Evolutionary conservation across 2,329 filamentous ascomycete genomes (phyloP), one percentile per base, ranked within the genome.

Genomic region (Nothopassalora personata): DNA sequence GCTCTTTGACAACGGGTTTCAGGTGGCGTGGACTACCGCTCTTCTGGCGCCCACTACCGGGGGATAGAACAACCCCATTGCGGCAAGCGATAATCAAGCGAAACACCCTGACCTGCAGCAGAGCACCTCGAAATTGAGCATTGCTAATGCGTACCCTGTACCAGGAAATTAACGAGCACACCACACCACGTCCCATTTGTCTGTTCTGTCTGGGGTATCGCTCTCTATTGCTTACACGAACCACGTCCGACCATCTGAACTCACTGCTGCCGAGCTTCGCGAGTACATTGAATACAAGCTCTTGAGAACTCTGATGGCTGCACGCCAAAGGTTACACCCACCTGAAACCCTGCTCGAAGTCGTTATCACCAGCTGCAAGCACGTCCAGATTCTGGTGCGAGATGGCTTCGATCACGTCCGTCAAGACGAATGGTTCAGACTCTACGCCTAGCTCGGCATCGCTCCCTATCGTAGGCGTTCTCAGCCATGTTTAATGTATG

Each of bases 401-500:
- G 8, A 51, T 51, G 49, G 49, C 49, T n/a, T 34, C 28, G 49
- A 34, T 51, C 49, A 51, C 27, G 49, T 51, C 49, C 3, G 30
- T 51, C 49, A 51, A 51, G 49, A 31, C 27, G n/a, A 18, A 34
- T n/a, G 49, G 28, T 11, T 34, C n/a, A 5, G 39, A 31, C 30
- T 59, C 57, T 30, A 53, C 46, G n/a, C 18, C 36, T 36, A 34
- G 36, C 13, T 64, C 63, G 51, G 63, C 60, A 30, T 56, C 60
- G 13, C 64, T 66, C 31, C 64, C 64, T 15, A 59, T 66, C n/a
- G 64, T 66, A 61, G 39, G 60, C 58, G 18, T 36, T 36, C 53
- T 54, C 60, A 58, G 56, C 62, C 60, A 63, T 63, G 60, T 64
- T 62, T 56, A 59, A 63, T 62, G 57, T 39, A 49, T 56, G 49